Base-by-base conservation (phyloP, 2,329 filamentous ascomycete species). In the Tolypocladium amazonense region DNA sequence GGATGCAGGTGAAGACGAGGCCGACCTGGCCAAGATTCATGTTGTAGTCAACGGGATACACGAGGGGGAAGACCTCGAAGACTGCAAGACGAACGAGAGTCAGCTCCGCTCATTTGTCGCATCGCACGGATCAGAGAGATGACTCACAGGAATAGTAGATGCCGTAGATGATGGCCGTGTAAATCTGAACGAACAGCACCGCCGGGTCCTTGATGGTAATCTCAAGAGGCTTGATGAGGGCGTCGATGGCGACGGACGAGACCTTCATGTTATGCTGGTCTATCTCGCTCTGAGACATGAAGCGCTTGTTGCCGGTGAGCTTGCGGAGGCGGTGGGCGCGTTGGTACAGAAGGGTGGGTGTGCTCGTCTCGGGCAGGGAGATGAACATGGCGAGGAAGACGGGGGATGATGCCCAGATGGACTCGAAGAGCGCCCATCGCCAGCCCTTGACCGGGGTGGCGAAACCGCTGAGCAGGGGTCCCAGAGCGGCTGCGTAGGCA, bases 31-130 rank as follows among this genome's bases (percentile, higher is more conserved):
- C 83, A 2, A 81, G 71, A 61, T 76, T 80, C 79, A 88, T 86
- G 67, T 73, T 70, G 71, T 88, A 88, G 66, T 79, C 74, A 45
- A 76, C 76, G 2, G 78, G 77, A 68, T 85, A 88, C 59, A 88
- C 83, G 18, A 86, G 73, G 4, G 85, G 84, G 70, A 88, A 88
- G n/a, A 81, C 81, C 66, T 88, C 85, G 67, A 88, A 88, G 70
- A 76, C 72, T 73, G 33, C 18, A 15, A 14, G 81, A 14, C 14
- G 27, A 7, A 33, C 8, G 8, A 4, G 27, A 33, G 50, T 35
- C 27, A 53, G 50, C 8, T 20, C 18, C 27, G 7, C 12, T 33
- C 6, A 18, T n/a, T 5, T 2, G 12, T 3, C 7, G 1, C 4
- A 11, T 12, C 18, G 1, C 3, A 3, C 1, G 25, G 7, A 11